Evolutionary conservation across 208 protist species (phyloP).

Genomic region (Vickermania spadyakhi): DNA sequence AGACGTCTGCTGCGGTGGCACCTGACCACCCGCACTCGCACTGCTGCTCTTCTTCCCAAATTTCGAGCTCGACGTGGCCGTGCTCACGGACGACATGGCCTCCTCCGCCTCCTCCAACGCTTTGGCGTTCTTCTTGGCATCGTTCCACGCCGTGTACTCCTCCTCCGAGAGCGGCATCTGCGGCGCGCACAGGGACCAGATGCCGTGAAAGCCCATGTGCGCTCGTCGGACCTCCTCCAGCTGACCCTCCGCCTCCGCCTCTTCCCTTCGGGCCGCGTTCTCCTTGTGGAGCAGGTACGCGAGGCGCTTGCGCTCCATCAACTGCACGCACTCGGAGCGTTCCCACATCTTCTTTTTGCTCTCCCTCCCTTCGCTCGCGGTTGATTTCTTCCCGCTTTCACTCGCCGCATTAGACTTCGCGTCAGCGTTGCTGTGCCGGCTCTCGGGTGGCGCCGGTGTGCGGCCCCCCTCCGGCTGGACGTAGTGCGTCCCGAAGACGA

Average conservation of each 20-base stretch:
- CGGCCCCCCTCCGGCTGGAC: not conserved
- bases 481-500: not conserved
- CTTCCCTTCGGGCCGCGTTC: slow-evolving; percentile 5
- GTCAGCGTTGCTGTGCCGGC: not conserved
- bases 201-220: slow-evolving; percentile 39
- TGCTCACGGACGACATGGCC: not conserved
- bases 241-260: slow-evolving; percentile 4
- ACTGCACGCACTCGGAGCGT: slow-evolving; percentile 7
- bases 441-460: not conserved
- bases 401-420: not conserved
- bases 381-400: not conserved
- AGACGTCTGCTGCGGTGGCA: not conserved
- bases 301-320: slow-evolving; percentile 19
- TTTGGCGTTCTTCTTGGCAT: slow-evolving; percentile 4
- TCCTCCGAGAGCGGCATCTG: slow-evolving; percentile 52
- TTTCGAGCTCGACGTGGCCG: not conserved
- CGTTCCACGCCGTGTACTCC: slow-evolving; percentile 5
- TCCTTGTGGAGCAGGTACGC: slow-evolving; percentile 8
- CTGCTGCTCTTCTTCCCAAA: not conserved
- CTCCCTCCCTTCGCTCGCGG: not conserved
- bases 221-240: slow-evolving; percentile 11
- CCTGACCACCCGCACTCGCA: not conserved
- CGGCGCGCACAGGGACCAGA: slow-evolving; percentile 41
- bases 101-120: slow-evolving; percentile 4
- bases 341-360: not conserved